A percentile compares a stretch with the other conserved stretches of the same genome.
phyloP scores from a whole-genome alignment of 768 basidiomycete species.

The Kwoniella sp. region DNA sequence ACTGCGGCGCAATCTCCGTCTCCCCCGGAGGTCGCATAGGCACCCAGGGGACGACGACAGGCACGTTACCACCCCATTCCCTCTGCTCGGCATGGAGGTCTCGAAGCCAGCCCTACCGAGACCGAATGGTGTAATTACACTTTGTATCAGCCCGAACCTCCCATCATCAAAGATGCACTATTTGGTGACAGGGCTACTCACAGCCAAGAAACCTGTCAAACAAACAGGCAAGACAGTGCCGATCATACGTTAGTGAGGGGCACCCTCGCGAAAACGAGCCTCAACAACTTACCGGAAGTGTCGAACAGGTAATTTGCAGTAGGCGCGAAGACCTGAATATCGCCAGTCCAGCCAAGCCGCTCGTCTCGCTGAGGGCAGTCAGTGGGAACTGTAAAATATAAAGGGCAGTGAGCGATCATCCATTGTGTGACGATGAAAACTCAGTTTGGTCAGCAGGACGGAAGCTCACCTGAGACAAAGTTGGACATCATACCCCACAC shows the following conservation, averaged over 20 bases:
- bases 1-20: slow-evolving; percentile 15
- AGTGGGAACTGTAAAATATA: slow-evolving; percentile 33
- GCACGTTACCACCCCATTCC: slow-evolving; percentile 29
- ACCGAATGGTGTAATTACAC: no score
- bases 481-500: slow-evolving; percentile 45
- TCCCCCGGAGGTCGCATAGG: slow-evolving; percentile 17
- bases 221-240: not conserved
- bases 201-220: not conserved
- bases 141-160: no score
- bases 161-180: not conserved
- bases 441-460: no score
- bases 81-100: slow-evolving; percentile 43
- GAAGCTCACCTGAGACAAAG: slow-evolving; percentile 30
- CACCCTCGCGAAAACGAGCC: not conserved
- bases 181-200: not conserved
- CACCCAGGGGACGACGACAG: slow-evolving; percentile 41
- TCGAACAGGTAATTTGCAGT: slow-evolving; percentile 49
- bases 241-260: no score
- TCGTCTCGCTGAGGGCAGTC: slow-evolving; percentile 55
- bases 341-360: slow-evolving; percentile 54
- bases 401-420: no score
- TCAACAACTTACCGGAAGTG: slow-evolving; percentile 11
- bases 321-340: slow-evolving; percentile 50
- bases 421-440: no score
- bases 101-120: slow-evolving; percentile 42